Evolutionary conservation across 2,329 filamentous ascomycete species (phyloP), one percentile per base, ranked within the genome.

Genomic region (Penicillium occitanis): DNA sequence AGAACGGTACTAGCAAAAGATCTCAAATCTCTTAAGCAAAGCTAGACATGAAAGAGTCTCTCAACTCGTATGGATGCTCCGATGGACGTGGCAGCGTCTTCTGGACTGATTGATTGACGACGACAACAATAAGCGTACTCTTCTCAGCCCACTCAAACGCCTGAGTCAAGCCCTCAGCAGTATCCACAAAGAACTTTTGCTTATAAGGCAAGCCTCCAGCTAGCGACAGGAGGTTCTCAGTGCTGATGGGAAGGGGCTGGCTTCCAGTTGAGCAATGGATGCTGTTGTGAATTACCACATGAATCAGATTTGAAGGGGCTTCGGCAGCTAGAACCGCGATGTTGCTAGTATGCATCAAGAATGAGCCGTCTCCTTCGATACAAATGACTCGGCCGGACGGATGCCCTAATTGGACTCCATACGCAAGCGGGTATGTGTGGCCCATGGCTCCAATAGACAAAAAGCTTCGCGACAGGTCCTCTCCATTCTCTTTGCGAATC

Each of bases 391-490:
- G 40, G 40, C 17, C 40, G 3, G 40, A 42, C 17, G 14, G 17
- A 42, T 42, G 40, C 40, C 17, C 40, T 42, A 42, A n/a, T 42
- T 42, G 40, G 40, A 62, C 42, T 37, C 59, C 59, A 35, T 62
- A 30, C 3, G 44, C 59, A 10, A 62, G 59, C 2, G 44, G 22
- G 46, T 50, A 62, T 51, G 59, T 50, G 30, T 62, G 59, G 7
- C 59, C 59, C 59, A 62, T 62, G 19, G 14, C 59, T 44, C 59
- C 59, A 14, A 62, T 62, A 19, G 22, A 37, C 8, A 62, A 40
- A 30, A 62, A 62, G 30, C 48, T 62, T 44, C 14, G 42, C 13
- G 42, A 25, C 8, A 62, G 17, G 8, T 35, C 30, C 19, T 62
- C 13, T 13, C 59, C 59, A 33, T 62, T 62, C 6, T 62, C 30